Conservation (phyloP, 768 basidiomycete species). For the Phaeolepiota aurea region DNA sequence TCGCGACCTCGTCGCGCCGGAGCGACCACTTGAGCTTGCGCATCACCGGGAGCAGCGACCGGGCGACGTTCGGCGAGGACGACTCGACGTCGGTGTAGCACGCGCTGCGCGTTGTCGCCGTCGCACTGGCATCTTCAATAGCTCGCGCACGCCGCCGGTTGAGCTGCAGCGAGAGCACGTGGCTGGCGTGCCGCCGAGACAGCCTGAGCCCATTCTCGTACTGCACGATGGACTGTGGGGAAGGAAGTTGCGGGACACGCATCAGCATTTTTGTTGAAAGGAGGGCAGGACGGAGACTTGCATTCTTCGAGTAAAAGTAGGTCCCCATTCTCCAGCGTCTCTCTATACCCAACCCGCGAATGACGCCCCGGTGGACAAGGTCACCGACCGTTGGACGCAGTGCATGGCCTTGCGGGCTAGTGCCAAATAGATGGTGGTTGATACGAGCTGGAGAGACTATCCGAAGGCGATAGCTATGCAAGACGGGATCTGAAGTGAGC, state of each 20-base stretch:
- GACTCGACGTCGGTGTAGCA: constrained; percentile 56
- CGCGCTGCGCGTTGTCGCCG: constrained; percentile 32
- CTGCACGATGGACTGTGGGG: constrained; percentile 50
- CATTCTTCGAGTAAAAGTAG: constrained; percentile 57
- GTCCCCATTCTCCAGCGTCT: constrained; percentile 56
- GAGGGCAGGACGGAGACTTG: constrained; percentile 29
- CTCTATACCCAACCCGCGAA: constrained; percentile 61
- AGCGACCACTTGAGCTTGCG: constrained; percentile 67
- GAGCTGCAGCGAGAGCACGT: constrained; percentile 46
- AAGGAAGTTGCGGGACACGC: constrained; percentile 6
- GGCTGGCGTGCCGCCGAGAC: constrained; percentile 42
- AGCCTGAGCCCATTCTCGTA: constrained; percentile 53
- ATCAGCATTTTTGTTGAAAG: constrained; percentile 1
- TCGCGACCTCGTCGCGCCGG: constrained; percentile 53
- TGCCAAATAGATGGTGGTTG: constrained; percentile 55
- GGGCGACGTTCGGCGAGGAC: constrained; percentile 46
- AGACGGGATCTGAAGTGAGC: constrained; percentile 52
- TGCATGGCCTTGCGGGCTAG: constrained; percentile 42
- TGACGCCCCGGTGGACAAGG: constrained; percentile 61
- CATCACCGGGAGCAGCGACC: constrained; percentile 54
- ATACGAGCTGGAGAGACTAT: constrained; percentile 63
- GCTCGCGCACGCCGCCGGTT: constrained; percentile 28
- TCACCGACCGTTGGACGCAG: constrained; percentile 61
- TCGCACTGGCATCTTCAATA: constrained; percentile 26
- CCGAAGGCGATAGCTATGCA: constrained; percentile 53